Evolutionary conservation across 139 green algal genomes (phyloP), one percentile per base, ranked within the genome.

Genomic region (Micractinium conductrix): DNA sequence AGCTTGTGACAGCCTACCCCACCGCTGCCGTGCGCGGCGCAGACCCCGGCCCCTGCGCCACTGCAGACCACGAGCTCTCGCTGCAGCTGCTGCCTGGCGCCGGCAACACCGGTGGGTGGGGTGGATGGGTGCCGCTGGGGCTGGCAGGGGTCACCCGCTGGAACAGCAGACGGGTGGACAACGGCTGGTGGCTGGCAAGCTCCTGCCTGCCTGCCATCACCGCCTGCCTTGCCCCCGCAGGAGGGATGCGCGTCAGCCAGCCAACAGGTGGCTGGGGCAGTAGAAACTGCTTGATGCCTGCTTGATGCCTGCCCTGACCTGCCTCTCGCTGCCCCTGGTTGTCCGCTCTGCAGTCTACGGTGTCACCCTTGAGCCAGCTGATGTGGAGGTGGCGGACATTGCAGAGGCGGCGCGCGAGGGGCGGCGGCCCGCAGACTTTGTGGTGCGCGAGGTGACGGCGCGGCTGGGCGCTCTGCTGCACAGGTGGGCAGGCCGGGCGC

Each of bases 371-470:
- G 12, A 58, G 12, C 48, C 48, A 58, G 45, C 45, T n/a, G 86
- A 90, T 30, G 73, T 89, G 38, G 82, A 89, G 6, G 53, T 87
- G 35, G 43, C 22, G 1, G 86, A 90, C 35, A 58, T 89, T 28
- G 74, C 70, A 21, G 81, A 63, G 24, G 74, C 65, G 35, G 82
- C 82, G 44, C 22, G 37, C 40, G 48, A 48, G 33, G 45, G 67
- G 40, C 22, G 28, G 53, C 35, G 45, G 44, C 37, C 35, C 30
- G 26, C 69, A 3, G 74, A 81, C 28, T 89, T 45, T 60, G 65
- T 90, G 71, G 86, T 90, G 72, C 60, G 81, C 14, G 83, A 90
- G 79, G 80, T 89, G 78, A 81, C 72, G 58, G 83, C 86, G 17
- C 33, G 81, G 33, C 62, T 89, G 71, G 80, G 53, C 5, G 37